Evolutionary conservation across 371 early-diverging fungal species (phyloP), one percentile per base, ranked within the genome.

Genomic region (Dinochytrium kinnereticum): DNA sequence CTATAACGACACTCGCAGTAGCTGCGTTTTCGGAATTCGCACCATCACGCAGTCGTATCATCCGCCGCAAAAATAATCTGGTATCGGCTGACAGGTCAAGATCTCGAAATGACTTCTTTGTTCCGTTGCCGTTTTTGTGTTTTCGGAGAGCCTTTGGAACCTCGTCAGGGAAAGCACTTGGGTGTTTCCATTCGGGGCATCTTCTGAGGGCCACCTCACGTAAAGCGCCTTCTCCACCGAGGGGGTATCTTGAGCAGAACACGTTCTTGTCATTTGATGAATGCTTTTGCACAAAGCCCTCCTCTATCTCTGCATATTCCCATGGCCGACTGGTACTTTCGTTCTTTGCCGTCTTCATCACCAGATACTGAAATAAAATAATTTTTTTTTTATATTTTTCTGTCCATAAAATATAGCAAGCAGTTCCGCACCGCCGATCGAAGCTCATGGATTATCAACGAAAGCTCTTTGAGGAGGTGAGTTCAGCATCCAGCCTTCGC

Each of bases 371-470:
- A 13, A 10, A 44, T 13, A 10, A 10, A 10, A 13, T 44, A 7
- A 21, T 55, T 26, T 26, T 55, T 26, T 55, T 17, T 55, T 7
- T 17, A 21, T 17, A 15, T 55, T 55, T 55, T 55, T 55, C 57
- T 55, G 17, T 26, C 57, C 57, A n/a, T n/a, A n/a, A n/a, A n/a
- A n/a, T n/a, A n/a, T n/a, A n/a, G n/a, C n/a, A n/a, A n/a, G n/a
- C n/a, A n/a, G n/a, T n/a, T n/a, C n/a, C n/a, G n/a, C n/a, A n/a
- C n/a, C n/a, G n/a, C n/a, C n/a, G n/a, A n/a, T n/a, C n/a, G n/a
- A n/a, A n/a, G n/a, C n/a, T n/a, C n/a, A 86, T 86, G 75, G 93
- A 93, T 76, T 88, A 84, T 75, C 91, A 92, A 77, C 85, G 92
- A 44, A 86, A 90, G 74, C 86, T 93, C 83, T 81, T 93, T 26